A percentile compares a stretch with the other conserved stretches of the same genome.
These are phyloP conservation scores for Trichoderma hamatum DNA, from an alignment of 2,329 filamentous ascomycete genomes.

Conservation along the genomic window DNA sequence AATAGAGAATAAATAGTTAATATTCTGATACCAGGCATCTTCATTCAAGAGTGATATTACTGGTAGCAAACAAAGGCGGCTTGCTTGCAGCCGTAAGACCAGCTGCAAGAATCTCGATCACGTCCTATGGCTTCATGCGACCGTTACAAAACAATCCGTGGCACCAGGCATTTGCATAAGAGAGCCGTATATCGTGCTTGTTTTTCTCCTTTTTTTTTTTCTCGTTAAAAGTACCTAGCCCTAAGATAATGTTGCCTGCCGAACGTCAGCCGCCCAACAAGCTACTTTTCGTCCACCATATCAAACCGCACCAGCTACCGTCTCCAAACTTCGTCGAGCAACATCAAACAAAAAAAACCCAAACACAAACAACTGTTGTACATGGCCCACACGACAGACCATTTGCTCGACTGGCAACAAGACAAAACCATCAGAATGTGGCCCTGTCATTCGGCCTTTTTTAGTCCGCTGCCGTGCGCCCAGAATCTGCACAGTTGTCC, in stretches of 20 bases:
- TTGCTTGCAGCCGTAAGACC: neutral
- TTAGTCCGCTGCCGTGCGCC: slow-evolving; percentile 7
- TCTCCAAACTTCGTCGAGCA: slow-evolving; percentile 21
- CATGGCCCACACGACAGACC: slow-evolving; percentile 22
- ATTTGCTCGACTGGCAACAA: neutral
- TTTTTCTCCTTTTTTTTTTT: slow-evolving; percentile 3
- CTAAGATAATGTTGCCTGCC: slow-evolving; percentile 9
- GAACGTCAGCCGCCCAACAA: slow-evolving; percentile 14
- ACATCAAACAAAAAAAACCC: slow-evolving; percentile 13
- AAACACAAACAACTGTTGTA: slow-evolving; percentile 27
- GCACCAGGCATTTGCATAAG: neutral
- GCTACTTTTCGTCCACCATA: slow-evolving; percentile 22
- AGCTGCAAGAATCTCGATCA: neutral
- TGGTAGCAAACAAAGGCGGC: neutral
- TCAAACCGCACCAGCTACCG: slow-evolving; percentile 13
- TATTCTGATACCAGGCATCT: neutral
- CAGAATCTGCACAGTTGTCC: slow-evolving; percentile 27
- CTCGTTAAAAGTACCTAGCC: neutral
- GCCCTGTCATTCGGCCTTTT: neutral
- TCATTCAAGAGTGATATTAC: neutral
- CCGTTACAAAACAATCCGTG: neutral
- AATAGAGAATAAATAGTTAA: neutral
- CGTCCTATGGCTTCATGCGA: neutral
- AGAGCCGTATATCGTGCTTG: slow-evolving; percentile 2
- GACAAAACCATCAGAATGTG: neutral